Evolutionary conservation across 176 grass and related monocot species (phyloP).

Genomic region (Musa beccarii): DNA sequence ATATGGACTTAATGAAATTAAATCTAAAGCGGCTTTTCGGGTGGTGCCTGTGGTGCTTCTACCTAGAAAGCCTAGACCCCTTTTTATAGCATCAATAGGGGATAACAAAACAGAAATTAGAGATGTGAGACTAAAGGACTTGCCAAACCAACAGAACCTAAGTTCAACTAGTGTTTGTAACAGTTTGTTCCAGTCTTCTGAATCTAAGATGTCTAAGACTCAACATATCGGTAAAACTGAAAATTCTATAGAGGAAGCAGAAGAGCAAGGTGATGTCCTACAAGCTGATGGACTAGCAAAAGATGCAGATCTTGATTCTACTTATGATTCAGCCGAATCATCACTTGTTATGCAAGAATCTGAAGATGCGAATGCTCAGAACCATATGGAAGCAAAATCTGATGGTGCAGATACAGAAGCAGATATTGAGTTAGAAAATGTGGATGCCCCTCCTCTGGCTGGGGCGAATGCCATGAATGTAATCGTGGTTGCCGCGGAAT

Average conservation of each 20-base stretch:
- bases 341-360: not conserved
- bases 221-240: not conserved
- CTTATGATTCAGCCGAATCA: not conserved
- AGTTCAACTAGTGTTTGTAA: not conserved
- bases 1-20: too few species aligned
- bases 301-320: not conserved
- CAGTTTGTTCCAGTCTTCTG: not conserved
- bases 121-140: too few species aligned
- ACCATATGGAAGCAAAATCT: not conserved
- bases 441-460: constrained; percentile 47
- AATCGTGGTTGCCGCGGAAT: constrained; percentile 76
- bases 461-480: constrained; percentile 91
- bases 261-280: not conserved
- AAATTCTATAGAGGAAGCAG: not conserved
- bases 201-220: not conserved
- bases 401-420: constrained; percentile 15
- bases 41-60: too few species aligned
- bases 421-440: constrained; percentile 29
- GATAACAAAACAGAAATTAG: too few species aligned
- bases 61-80: too few species aligned
- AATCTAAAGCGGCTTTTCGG: too few species aligned
- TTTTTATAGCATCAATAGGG: too few species aligned
- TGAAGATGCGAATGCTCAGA: not conserved
- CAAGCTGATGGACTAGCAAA: not conserved
- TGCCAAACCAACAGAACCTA: not conserved